These are phyloP conservation scores for Xylariomycetidae sp. DNA, from an alignment of 2,329 filamentous ascomycete species.

Conservation along the genomic window DNA sequence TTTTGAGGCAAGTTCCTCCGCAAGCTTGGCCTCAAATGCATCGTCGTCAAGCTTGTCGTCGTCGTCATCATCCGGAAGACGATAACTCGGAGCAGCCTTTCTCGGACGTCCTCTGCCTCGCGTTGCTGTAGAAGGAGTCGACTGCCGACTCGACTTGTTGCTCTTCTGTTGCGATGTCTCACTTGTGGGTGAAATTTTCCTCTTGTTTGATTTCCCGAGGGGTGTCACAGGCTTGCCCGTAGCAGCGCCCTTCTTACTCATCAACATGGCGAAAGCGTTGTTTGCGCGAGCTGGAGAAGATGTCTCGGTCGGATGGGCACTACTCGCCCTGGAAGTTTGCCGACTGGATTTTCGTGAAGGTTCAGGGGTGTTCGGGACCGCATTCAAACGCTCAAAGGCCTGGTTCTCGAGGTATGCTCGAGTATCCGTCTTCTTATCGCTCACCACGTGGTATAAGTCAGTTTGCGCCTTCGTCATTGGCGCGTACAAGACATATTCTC, in stretches of 20 bases:
- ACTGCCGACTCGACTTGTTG: constrained; percentile 66
- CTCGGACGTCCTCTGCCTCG: constrained; percentile 44
- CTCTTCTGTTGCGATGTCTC: constrained; percentile 56
- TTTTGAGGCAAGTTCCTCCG: constrained; percentile 55
- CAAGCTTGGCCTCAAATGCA: constrained; percentile 76
- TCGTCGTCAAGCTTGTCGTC: constrained; percentile 69
- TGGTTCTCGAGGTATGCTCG: constrained; percentile 81
- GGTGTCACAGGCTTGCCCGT: constrained; percentile 18
- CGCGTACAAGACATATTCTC: constrained; percentile 92
- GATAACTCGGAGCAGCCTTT: constrained; percentile 43
- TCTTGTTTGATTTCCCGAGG: constrained; percentile 23
- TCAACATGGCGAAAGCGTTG: constrained; percentile 52
- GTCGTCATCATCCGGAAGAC: constrained; percentile 55
- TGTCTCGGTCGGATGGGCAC: constrained; percentile 17
- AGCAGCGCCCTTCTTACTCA: constrained; percentile 35
- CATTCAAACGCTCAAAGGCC: constrained; percentile 60
- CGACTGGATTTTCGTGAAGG: constrained; percentile 29
- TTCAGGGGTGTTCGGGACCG: constrained; percentile 40
- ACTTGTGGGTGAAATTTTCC: constrained; percentile 30
- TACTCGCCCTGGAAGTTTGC: constrained; percentile 36
- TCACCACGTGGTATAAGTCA: constrained; percentile 72
- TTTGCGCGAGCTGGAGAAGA: constrained; percentile 15
- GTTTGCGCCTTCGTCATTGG: constrained; percentile 88
- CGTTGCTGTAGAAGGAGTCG: constrained; percentile 60
- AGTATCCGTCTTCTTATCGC: constrained; percentile 52